phyloP scores from a whole-genome alignment of 169 alveolate genomes.

The Cryptosporidium bovis region DNA sequence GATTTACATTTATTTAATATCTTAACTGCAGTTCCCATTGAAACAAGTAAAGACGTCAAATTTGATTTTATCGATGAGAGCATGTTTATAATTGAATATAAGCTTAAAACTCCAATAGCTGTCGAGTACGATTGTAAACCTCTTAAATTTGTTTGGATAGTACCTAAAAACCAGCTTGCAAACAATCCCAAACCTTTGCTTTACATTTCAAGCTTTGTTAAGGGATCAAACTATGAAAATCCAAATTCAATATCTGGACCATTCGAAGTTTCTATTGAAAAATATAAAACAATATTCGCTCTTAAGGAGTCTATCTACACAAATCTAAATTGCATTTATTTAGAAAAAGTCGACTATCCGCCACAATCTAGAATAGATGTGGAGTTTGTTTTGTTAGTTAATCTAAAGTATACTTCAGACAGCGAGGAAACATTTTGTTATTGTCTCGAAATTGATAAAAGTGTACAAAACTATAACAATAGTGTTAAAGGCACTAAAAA shows the following conservation, averaged over 20 bases:
- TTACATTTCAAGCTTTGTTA: neutral
- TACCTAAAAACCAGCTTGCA: constrained; percentile 6
- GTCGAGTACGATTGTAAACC: constrained; percentile 9
- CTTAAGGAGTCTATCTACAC: neutral
- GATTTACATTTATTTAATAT: constrained; percentile 3
- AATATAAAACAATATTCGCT: neutral
- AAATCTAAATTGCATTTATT: constrained; percentile 7
- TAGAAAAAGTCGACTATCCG: constrained; percentile 19
- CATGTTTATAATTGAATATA: constrained; percentile 1
- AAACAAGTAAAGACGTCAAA: neutral
- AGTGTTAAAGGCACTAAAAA: neutral
- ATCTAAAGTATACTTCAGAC: constrained; percentile 4
- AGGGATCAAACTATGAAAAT: neutral
- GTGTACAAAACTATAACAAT: constrained; percentile 8
- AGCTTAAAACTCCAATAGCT: neutral
- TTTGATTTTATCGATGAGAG: constrained; percentile 1
- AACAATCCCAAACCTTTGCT: neutral
- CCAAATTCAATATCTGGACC: constrained; percentile 52
- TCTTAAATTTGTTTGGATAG: constrained; percentile 52
- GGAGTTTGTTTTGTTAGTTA: neutral
- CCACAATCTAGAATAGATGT: constrained; percentile 25
- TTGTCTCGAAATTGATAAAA: too few species aligned
- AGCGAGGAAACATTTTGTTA: constrained; percentile 39
- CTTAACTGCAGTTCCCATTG: constrained; percentile 12
- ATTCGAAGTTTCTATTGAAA: constrained; percentile 22